Percentiles rank a stretch among this genome's conserved stretches.
Conservation (phyloP, 75 land plant species). For the Isoetes taiwanensis region DNA sequence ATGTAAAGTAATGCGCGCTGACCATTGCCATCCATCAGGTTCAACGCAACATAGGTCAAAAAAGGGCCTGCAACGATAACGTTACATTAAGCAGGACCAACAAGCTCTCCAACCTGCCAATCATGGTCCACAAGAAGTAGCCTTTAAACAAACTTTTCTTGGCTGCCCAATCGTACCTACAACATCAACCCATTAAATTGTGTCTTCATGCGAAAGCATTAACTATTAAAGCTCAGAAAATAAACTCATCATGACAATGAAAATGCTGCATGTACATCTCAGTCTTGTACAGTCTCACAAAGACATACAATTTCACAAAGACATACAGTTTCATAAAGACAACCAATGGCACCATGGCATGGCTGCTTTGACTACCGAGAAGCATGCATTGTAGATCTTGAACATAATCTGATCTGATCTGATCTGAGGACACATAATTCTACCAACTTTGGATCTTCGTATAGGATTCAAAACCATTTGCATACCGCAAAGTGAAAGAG, state of each 20-base stretch:
- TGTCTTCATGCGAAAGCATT: too few relatives aligned
- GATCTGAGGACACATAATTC: too few relatives aligned
- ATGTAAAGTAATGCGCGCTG: background rate
- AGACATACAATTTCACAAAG: background rate
- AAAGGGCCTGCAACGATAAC: background rate
- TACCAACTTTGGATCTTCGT: background rate
- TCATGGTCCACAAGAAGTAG: background rate
- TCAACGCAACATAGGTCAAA: background rate
- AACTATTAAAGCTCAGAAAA: too few relatives aligned
- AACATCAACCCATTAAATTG: too few relatives aligned
- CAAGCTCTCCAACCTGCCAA: background rate
- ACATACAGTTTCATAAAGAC: background rate
- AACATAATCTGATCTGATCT: too few relatives aligned
- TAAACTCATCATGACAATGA: too few relatives aligned
- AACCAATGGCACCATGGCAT: too few relatives aligned
- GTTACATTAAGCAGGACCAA: background rate
- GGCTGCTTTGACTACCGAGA: too few relatives aligned
- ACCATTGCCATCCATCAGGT: slow-evolving; percentile 7
- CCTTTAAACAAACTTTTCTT: background rate
- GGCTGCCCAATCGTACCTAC: background rate
- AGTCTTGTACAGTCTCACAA: too few relatives aligned
- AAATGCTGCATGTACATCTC: too few relatives aligned
- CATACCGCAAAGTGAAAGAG: background rate
- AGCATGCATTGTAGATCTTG: too few relatives aligned
- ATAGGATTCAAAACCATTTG: background rate